Evolutionary conservation across 78 protist species (phyloP), one percentile per base, ranked within the genome.

Genomic region (Parvularia atlantis): DNA sequence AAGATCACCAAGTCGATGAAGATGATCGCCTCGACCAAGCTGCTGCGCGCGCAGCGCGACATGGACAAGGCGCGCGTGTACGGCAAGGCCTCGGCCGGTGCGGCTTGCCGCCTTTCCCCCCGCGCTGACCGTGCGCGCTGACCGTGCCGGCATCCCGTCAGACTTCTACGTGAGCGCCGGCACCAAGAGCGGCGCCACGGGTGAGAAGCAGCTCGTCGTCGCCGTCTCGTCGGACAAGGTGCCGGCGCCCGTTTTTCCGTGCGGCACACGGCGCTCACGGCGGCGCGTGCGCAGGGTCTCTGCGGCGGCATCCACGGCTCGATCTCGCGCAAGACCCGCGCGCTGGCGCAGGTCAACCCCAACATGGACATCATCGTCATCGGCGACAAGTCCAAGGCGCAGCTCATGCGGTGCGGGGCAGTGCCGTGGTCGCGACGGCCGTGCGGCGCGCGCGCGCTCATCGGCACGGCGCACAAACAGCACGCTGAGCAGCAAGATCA

Each of bases 1-100:
- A 75, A 75, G 78, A 75, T 81, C 57, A 81, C 86, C 20, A 52
- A 66, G 69, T 69, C 83, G 28, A 81, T 81, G 86, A 75, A 81
- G 64, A 75, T 81, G 81, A 78, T 81, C 1, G 59, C 77, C 31
- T 67, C 86, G 9, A 64, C 81, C 33, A 81, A 81, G 81, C 77
- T 76, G 19, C 14, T 36, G 20, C 31, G 50, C 24, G 86, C 81
- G 7, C 65, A 81, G 69, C 0, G 30, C 17, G n/a, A 3, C 19
- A 26, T 78, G 77, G 13, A n/a, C 28, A 54, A 36, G 0, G 69
- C 69, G 20, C 67, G 65, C 17, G 11, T 1, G 59, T 28, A 53
- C 36, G 59, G 44, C 63, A 58, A 58, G 35, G 63, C 33, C 63
- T 10, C 39, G 13, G 63, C 63, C 9, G n/a, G n/a, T n/a, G n/a